A percentile compares a stretch with the other conserved stretches of the same genome.
Conservation (phyloP, 257 asterid genomes). For the Anisodus tanguticus region DNA sequence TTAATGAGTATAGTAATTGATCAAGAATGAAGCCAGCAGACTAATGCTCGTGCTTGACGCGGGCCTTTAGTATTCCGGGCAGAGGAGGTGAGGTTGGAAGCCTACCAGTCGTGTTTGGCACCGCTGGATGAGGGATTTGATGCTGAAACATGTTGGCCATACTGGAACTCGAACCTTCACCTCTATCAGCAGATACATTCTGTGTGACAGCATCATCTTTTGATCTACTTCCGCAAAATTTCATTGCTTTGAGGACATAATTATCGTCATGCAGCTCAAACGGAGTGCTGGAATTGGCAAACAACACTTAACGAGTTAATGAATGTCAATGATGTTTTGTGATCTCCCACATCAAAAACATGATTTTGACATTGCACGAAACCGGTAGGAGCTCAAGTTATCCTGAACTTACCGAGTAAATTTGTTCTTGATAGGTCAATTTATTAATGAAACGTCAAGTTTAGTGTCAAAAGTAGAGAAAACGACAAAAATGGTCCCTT, state of each 20-base stretch:
- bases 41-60: constrained; percentile 78
- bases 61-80: constrained; percentile 90
- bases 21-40: constrained; percentile 17
- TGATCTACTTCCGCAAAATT: constrained; percentile 57
- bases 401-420: too few species aligned
- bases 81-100: constrained; percentile 73
- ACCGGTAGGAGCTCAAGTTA: not conserved
- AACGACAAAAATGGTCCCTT: too few species aligned
- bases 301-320: not conserved
- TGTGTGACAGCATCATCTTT: constrained; percentile 37
- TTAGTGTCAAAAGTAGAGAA: too few species aligned
- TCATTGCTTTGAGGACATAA: constrained; percentile 92
- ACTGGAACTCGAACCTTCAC: constrained; percentile 79
- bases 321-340: not conserved
- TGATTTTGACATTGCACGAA: not conserved
- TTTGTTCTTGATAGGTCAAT: too few species aligned
- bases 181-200: constrained; percentile 47
- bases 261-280: constrained; percentile 96
- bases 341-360: not conserved
- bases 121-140: constrained; percentile 50
- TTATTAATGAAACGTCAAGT: too few species aligned
- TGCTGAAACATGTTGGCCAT: constrained; percentile 52
- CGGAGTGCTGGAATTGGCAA: constrained; percentile 73
- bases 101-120: constrained; percentile 48
- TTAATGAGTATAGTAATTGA: constrained; percentile 31